These are phyloP conservation scores for Calocybe gambosa DNA, from an alignment of 1,284 basidiomycete genomes.

Conservation along the genomic window DNA sequence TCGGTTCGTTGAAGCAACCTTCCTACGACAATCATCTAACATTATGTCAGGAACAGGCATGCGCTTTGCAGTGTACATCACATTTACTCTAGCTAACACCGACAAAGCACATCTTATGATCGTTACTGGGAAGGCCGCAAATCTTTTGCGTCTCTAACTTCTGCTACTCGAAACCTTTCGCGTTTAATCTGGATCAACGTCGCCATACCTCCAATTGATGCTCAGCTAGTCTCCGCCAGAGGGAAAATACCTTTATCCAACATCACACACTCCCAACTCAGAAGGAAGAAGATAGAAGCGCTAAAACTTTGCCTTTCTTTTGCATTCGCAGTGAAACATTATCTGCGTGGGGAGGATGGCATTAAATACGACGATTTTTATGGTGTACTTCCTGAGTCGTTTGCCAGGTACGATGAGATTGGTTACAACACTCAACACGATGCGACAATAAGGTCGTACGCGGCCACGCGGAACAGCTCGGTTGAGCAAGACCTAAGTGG, in stretches of 20 bases:
- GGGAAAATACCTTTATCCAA: conserved; percentile 42
- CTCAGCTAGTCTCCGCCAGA: conserved; percentile 34
- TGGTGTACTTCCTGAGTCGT: conserved; percentile 58
- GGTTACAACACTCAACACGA: conserved; percentile 33
- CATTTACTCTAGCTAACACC: conserved; percentile 2
- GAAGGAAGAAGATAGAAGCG: conserved; percentile 63
- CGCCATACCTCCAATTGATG: conserved; percentile 52
- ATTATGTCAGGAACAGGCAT: conserved; percentile 34
- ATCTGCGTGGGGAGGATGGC: conserved; percentile 73
- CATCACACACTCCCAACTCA: conserved; percentile 52
- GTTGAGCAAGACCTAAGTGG: conserved; percentile 21
- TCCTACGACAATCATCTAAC: conserved; percentile 3
- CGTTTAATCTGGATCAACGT: conserved; percentile 76
- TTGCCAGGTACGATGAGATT: conserved; percentile 39
- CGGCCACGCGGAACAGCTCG: conserved; percentile 36
- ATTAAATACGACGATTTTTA: conserved; percentile 59
- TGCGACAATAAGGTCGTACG: conserved; percentile 28
- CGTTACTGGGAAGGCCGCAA: conserved; percentile 84
- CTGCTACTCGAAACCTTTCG: conserved; percentile 44
- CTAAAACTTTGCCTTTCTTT: conserved; percentile 67
- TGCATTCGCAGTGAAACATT: conserved; percentile 67
- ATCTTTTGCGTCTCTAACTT: conserved; percentile 62
- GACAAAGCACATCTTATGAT: conserved; percentile 67
- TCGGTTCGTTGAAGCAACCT: conserved; percentile 36
- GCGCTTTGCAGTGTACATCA: conserved; percentile 7